Base-by-base conservation (phyloP, 2,329 filamentous ascomycete genomes). In the Neofusicoccum parvum region DNA sequence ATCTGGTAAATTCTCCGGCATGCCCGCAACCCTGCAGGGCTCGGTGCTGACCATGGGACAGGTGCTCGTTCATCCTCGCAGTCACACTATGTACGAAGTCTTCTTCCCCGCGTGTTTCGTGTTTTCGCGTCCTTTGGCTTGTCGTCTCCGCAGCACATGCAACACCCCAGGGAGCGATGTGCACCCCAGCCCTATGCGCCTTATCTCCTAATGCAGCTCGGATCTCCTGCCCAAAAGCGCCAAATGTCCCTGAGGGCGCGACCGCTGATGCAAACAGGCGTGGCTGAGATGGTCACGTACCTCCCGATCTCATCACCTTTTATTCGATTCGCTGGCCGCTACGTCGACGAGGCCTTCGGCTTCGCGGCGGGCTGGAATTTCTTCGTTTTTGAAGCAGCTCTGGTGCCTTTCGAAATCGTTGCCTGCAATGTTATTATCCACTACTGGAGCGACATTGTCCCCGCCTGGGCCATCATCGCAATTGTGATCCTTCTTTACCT, bases 241-340 rank as follows among this genome's bases (percentile, higher is more conserved):
- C 37, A 12, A 17, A 17, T 17, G 14, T 15, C 7, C 23, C 48
- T 11, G 27, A 23, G n/a, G 14, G 34, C 41, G 34, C 41, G 36
- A 32, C 50, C 20, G n/a, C 48, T 41, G 59, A 50, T 34, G n/a
- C 17, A 11, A 36, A 14, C 68, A 79, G 76, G 79, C 73, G 86
- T 91, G 79, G 88, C 89, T 12, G 90, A 92, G 74, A 92, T 92
- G 89, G 90, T 91, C 7, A 90, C 89, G 0, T 92, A 90, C 69
- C 80, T 92, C 2, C 90, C 91, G 7, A 90, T 93, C 63, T 91
- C 89, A 0, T 92, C 89, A 46, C 90, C 90, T 0, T 93, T 94
- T 75, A 90, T 93, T 72, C 87, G 89, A 32, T 92, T 93, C 71
- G 90, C 90, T 3, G 89, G 90, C 14, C 85, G 89, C 53, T 92